Evolutionary conservation across 2,329 filamentous ascomycete species (phyloP), one percentile per base, ranked within the genome.

Genomic region (Tolypocladium album): DNA sequence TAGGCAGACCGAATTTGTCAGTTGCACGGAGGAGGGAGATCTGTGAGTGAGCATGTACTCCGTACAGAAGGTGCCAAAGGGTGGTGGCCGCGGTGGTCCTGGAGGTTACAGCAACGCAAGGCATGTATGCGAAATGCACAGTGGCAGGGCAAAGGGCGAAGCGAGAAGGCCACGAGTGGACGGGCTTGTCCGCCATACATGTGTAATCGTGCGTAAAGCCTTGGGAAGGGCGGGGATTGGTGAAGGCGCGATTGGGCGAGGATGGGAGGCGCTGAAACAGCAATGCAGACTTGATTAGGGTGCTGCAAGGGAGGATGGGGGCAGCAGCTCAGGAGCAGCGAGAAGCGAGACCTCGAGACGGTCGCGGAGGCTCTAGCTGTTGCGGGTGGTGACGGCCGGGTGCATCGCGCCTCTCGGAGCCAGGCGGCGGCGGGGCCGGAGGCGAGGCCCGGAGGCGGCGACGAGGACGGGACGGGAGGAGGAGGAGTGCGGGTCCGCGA

Each of bases 1-100:
- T 63, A 47, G 57, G 45, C 62, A 66, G 65, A 70, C 69, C 69
- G 68, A 64, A 64, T 62, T 65, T 64, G 62, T 59, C 63, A 56
- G 40, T 24, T 22, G 34, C 60, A 55, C 59, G 50, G 24, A 34
- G 39, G 31, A 55, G 36, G 39, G 31, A 55, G 36, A 42, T 56
- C 36, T 31, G 38, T 13, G 22, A 40, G 38, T 13, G 22, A 40
- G 55, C 55, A 56, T 36, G 55, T 55, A 31, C 27, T 31, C 27
- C 3, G 27, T 31, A 38, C 50, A 12, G 31, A 9, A 55, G 50
- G 50, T 22, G 22, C 31, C 31, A 55, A 7, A 38, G 31, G 50
- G 50, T 36, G 50, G 50, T 36, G 27, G 31, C 4, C 27, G 7
- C 12, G 15, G 47, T 17, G 45, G 24, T 17, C 3, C 4, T 50